phyloP scores from a whole-genome alignment of 2,329 filamentous ascomycete species.

The Hymenotorrendiella dingleyae region DNA sequence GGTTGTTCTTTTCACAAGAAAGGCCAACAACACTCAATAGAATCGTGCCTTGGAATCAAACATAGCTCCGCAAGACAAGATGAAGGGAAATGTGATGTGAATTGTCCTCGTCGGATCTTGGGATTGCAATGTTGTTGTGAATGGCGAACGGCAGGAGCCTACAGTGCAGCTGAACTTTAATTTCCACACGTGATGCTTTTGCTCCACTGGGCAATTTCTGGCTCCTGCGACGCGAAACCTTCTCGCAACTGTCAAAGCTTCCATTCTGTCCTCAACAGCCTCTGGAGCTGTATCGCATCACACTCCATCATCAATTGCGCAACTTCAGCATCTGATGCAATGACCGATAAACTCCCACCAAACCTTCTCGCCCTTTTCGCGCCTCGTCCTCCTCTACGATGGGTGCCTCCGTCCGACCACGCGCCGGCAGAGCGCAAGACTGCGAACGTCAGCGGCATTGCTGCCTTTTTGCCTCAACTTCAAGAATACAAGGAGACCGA shows the following conservation, averaged over 20 bases:
- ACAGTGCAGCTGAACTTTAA: too few species aligned
- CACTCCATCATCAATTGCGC: conserved; percentile 8
- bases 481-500: conserved; percentile 74
- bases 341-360: conserved; percentile 95
- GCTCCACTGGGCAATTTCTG: conserved; percentile 3
- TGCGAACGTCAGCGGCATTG: conserved; percentile 65
- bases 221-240: conserved; percentile 12
- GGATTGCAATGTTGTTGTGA: too few species aligned
- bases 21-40: too few species aligned
- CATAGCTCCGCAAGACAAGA: too few species aligned
- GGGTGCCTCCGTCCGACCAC: conserved; percentile 76
- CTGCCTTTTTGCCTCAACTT: conserved; percentile 66
- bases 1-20: too few species aligned
- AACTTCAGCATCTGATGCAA: conserved; percentile 36
- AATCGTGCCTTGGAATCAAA: too few species aligned
- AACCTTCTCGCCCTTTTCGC: conserved; percentile 92
- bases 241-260: neutral
- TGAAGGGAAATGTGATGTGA: too few species aligned
- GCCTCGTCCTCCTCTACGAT: conserved; percentile 85
- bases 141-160: too few species aligned
- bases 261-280: conserved; percentile 15
- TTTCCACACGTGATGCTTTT: neutral
- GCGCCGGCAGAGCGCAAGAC: conserved; percentile 78
- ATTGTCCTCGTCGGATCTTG: too few species aligned
- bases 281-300: conserved; percentile 8